Evolutionary conservation across 2,329 filamentous ascomycete genomes (phyloP), one percentile per base, ranked within the genome.

Genomic region (Nigrospora oryzae): DNA sequence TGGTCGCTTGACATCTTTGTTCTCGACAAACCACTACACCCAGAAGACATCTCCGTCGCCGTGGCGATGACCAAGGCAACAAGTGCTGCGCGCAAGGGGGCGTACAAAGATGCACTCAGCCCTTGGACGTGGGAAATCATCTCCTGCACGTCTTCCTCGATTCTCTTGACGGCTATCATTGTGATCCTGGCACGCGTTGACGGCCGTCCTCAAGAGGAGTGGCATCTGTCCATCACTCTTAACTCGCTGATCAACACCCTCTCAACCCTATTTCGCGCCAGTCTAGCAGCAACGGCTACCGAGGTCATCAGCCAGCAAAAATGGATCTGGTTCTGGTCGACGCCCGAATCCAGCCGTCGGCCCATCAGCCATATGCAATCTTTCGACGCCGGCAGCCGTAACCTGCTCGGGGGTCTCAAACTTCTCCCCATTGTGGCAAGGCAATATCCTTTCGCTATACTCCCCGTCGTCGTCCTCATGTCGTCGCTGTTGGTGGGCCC

Each of bases 291-390:
- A 0, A 36, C 40, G 5, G 40, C 40, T 2, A 32, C 40, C 1
- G 40, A 35, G 17, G 12, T 42, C 15, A 42, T 42, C 12, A 42
- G 40, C 6, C 32, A 42, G 11, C 40, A 42, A 10, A 36, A 42
- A 35, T 42, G 32, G 40, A 35, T 42, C 17, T 42, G 40, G 40
- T 42, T 42, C 13, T 42, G 40, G 40, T 19, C 40, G 3, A 11
- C 32, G 2, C 7, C 30, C 1, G 17, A 33, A 3, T 28, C 23
- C 23, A 28, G 23, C 10, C 23, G 23, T 5, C 32, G 40, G 10
- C 32, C 40, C 12, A 42, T 42, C 17, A 11, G 17, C 5, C 32
- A 42, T 5, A 14, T 42, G 6, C 40, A 35, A 14, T 11, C 40
- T 1, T 42, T 36, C 16, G 40, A 42, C 6, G 40, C 32, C 15